Base-by-base conservation (phyloP, 805 yeast species). In the Ogataea nitratoaversa region DNA sequence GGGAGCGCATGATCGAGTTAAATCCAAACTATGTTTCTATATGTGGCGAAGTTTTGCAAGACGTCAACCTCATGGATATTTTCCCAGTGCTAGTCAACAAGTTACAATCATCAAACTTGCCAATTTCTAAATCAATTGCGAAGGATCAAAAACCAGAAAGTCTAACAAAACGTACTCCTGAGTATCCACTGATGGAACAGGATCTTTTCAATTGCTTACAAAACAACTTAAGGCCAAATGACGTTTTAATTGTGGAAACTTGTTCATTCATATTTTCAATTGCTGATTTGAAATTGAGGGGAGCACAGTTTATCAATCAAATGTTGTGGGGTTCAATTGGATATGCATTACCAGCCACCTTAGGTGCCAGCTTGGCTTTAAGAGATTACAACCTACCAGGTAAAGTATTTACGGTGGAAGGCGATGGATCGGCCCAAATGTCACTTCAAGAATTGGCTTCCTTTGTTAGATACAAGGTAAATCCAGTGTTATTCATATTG, bases 361-460 rank as follows among this genome's bases (percentile, higher is more conserved):
- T 74, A 11, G 79, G 79, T 3, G 71, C 68, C 1, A 53, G 67
- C 8, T 42, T 72, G 33, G 79, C 76, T 0, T 52, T 64, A 27
- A 62, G 60, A 30, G 79, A 74, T 42, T 53, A 65, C 37, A 62
- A 63, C 2, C 20, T 49, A 17, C 58, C 59, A 2, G 62, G 72
- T 18, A 59, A 72, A 41, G 67, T 73, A 3, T 42, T 71, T 17
- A 59, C 72, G 11, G 52, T 74, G 8, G 74, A 72, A 53, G 79
- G 79, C n/a, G 79, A 74, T 48, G 79, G 79, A 0, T 69, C 78
- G 3, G 77, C 78, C 1, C 77, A 74, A 56, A 74, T 74, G 78
- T 68, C 76, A 2, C 49, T 69, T 32, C 79, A 74, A 52, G 79
- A 74, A 42, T 53, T 72, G 35, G 67, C 72, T 2, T 62, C 74